Evolutionary conservation across 768 basidiomycete genomes (phyloP).

Genomic region (Tubosaeta sp.): DNA sequence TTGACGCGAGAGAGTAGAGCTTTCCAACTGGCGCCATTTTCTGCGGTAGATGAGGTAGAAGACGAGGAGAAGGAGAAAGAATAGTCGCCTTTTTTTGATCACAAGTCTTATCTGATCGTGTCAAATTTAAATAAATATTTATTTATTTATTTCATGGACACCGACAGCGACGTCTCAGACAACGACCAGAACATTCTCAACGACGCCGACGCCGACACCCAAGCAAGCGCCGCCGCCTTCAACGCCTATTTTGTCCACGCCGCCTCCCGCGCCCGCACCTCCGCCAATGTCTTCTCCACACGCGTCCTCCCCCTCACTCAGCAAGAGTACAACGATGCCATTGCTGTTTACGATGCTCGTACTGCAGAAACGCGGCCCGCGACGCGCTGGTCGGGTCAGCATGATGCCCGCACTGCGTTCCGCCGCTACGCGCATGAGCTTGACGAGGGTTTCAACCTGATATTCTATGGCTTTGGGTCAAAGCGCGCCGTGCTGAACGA

Average conservation of each 20-base stretch:
- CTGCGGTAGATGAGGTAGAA: constrained; percentile 20
- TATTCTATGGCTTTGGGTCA: constrained; percentile 88
- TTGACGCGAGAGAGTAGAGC: constrained; percentile 48
- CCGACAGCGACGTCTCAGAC: constrained; percentile 28
- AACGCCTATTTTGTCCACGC: constrained; percentile 81
- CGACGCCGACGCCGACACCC: constrained; percentile 4
- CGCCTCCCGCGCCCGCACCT: constrained; percentile 64
- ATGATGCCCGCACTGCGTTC: constrained; percentile 36
- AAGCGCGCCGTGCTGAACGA: constrained; percentile 74
- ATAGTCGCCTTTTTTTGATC: constrained; percentile 15
- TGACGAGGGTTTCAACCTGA: constrained; percentile 77
- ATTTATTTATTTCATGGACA: constrained; percentile 20
- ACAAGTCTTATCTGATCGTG: constrained; percentile 29
- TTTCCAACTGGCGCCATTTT: constrained; percentile 61
- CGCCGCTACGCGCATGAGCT: constrained; percentile 68
- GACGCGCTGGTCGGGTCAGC: constrained; percentile 20
- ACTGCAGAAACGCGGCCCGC: constrained; percentile 1
- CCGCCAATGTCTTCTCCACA: constrained; percentile 73
- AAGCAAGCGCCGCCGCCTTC: constrained; percentile 51
- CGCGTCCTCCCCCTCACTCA: constrained; percentile 66
- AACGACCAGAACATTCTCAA: constrained; percentile 18
- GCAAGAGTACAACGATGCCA: constrained; percentile 49
- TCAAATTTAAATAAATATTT: constrained; percentile 16
- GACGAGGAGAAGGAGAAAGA: constrained; percentile 8
- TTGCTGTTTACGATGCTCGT: constrained; percentile 24